Conservation (phyloP, 2,329 filamentous ascomycete genomes). For the Massarina eburnea region DNA sequence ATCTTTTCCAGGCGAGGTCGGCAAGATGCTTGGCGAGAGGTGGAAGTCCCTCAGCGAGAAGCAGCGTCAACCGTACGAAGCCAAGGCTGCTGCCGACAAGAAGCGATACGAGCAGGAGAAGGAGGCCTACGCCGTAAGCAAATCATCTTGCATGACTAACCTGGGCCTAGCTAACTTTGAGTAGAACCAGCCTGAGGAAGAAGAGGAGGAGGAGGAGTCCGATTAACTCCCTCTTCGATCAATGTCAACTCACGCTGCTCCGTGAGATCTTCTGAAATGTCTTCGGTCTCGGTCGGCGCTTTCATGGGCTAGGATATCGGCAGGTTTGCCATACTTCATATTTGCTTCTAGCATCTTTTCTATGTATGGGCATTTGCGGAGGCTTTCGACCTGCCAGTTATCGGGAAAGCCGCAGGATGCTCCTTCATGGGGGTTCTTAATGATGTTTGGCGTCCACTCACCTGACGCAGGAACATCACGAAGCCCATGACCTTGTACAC, state of each 20-base stretch:
- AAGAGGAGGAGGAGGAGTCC: conserved; percentile 46
- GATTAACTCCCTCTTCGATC: conserved; percentile 30
- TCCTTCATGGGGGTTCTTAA: conserved; percentile 23
- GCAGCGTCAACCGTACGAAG: conserved; percentile 91
- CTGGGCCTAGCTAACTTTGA: conserved; percentile 14
- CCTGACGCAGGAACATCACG: conserved; percentile 36
- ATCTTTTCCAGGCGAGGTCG: conserved; percentile 74
- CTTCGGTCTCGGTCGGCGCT: conserved; percentile 21
- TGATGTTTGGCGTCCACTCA: conserved; percentile 37
- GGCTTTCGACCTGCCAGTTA: conserved; percentile 26
- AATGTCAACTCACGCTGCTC: conserved; percentile 3
- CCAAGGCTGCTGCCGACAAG: conserved; percentile 96
- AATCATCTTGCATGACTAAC: background rate
- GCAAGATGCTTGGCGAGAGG: conserved; percentile 96
- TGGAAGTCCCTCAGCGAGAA: conserved; percentile 97
- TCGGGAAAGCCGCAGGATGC: conserved; percentile 28
- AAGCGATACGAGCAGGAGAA: conserved; percentile 99
- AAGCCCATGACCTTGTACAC: conserved; percentile 42
- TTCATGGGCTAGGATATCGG: conserved; percentile 24
- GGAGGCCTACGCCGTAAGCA: conserved; percentile 62
- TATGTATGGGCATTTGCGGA: conserved; percentile 22
- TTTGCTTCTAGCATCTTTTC: conserved; percentile 25
- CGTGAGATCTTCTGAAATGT: conserved; percentile 14
- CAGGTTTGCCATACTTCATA: conserved; percentile 27
- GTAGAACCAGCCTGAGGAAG: conserved; percentile 24